Base-by-base conservation (phyloP, 2,329 filamentous ascomycete species). In the Colletotrichum sp. region DNA sequence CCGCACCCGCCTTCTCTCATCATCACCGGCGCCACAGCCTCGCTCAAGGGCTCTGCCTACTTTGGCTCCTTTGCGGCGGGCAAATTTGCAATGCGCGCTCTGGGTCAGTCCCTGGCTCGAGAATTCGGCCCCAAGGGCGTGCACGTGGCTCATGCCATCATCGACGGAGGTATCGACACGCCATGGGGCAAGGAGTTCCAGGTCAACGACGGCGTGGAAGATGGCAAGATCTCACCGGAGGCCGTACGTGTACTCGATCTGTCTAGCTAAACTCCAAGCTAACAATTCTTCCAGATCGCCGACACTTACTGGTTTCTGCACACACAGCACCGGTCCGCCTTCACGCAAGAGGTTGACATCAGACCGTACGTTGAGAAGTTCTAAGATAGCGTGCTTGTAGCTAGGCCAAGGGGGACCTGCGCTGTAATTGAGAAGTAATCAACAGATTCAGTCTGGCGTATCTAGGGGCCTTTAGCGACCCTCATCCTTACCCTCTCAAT, bases 61-160 rank as follows among this genome's bases (percentile, higher is more conserved):
- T 94, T 95, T 83, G 87, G 92, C 2, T 86, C 90, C 9, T 98
- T 98, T 81, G 93, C 95, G 0, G 91, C 92, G 3, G 94, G 93
- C 32, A 98, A 98, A 83, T 98, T 95, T 82, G 95, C 95, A 6
- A 86, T 94, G 79, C 89, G 96, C 36, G 95, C 93, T 0, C 85
- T 98, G 67, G 89, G 90, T 1, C 95, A 96, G 84, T 94, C 91
- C 39, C 88, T 98, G 30, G 94, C 95, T 0, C 90, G 94, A 72
- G 96, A 98, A 83, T 98, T 97, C 83, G 95, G 94, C 0, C 95
- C 96, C 0, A 89, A 95, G 83, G 96, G 96, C 4, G 90, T 98
- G 3, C 96, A 98, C 83, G 93, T 98, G 2, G 91, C 93, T 1
- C 95, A 98, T 85, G 92, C 93, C 7, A 92, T 98, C 76, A 93